Conservation (phyloP, 345 rosid species). For the Adansonia digitata region DNA sequence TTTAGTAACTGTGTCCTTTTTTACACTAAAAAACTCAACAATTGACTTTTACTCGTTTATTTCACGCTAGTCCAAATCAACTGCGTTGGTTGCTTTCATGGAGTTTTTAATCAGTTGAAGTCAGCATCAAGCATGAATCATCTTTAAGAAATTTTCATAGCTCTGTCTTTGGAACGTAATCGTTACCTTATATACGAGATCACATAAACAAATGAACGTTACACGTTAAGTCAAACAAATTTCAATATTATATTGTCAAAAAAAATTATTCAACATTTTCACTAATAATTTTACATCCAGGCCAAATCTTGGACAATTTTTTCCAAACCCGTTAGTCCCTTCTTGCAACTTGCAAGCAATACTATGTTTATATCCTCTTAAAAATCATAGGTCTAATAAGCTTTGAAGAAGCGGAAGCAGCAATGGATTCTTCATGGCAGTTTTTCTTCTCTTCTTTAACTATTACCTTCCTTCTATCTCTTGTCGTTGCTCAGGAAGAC, state of each 20-base stretch:
- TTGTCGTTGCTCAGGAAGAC: background rate
- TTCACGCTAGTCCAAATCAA: background rate
- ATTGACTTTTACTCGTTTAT: background rate
- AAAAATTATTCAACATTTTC: background rate
- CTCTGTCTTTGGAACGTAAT: background rate
- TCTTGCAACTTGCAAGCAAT: background rate
- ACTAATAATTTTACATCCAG: background rate
- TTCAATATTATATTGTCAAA: background rate
- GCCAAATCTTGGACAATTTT: background rate
- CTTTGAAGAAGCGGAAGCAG: background rate
- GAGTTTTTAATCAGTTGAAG: background rate
- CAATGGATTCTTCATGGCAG: slow-evolving; percentile 6
- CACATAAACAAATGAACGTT: background rate
- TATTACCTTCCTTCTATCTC: background rate
- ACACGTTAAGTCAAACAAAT: no score
- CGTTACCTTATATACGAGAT: background rate
- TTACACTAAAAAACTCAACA: no score
- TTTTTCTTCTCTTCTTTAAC: background rate
- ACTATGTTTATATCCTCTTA: background rate
- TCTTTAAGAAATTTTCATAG: background rate
- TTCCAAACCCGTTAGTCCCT: background rate
- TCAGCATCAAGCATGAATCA: background rate
- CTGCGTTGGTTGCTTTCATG: background rate
- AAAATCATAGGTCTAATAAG: background rate
- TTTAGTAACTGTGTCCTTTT: no score